Conservation (phyloP, 352 stramenopile genomes). For the Phytophthora sojae region DNA sequence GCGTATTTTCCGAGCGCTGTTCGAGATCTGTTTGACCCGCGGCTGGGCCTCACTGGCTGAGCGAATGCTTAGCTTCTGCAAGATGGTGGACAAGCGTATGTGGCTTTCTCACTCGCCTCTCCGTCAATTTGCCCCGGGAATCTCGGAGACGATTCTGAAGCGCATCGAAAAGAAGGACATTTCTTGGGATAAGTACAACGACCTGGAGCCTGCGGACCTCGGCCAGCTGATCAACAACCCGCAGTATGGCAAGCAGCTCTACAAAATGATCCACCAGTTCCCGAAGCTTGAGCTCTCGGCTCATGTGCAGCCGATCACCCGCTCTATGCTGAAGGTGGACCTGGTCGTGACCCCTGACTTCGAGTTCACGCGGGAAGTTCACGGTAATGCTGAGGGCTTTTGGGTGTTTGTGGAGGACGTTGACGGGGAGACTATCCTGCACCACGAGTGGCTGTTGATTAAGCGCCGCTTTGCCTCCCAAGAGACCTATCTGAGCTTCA, state of each 20-base stretch:
- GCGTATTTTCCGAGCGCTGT: conserved; percentile 98
- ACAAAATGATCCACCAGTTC: conserved; percentile 99
- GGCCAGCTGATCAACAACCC: conserved; percentile 97
- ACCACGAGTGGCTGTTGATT: conserved; percentile 98
- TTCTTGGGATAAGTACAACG: conserved; percentile 97
- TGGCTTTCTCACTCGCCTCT: conserved; percentile 98
- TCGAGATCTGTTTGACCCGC: conserved; percentile 98
- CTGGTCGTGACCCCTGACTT: conserved; percentile 98
- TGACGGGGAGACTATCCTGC: conserved; percentile 98
- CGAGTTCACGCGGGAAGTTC: conserved; percentile 96
- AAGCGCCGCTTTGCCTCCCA: conserved; percentile 87
- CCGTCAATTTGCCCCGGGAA: conserved; percentile 93
- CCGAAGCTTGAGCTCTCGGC: conserved; percentile 96
- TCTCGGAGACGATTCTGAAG: conserved; percentile 96
- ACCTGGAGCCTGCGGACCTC: conserved; percentile 97
- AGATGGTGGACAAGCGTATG: conserved; percentile 99
- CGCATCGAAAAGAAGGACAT: conserved; percentile 99
- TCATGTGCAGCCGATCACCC: conserved; percentile 98
- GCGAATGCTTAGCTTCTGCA: conserved; percentile 97
- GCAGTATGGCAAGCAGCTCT: conserved; percentile 98
- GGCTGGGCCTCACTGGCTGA: conserved; percentile 96
- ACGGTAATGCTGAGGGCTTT: conserved; percentile 97
- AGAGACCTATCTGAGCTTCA: conserved; percentile 93
- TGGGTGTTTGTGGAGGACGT: conserved; percentile 99
- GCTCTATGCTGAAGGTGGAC: conserved; percentile 97